These are phyloP conservation scores for Kwoniella heveanensis DNA, from an alignment of 768 basidiomycete genomes.

Conservation along the genomic window DNA sequence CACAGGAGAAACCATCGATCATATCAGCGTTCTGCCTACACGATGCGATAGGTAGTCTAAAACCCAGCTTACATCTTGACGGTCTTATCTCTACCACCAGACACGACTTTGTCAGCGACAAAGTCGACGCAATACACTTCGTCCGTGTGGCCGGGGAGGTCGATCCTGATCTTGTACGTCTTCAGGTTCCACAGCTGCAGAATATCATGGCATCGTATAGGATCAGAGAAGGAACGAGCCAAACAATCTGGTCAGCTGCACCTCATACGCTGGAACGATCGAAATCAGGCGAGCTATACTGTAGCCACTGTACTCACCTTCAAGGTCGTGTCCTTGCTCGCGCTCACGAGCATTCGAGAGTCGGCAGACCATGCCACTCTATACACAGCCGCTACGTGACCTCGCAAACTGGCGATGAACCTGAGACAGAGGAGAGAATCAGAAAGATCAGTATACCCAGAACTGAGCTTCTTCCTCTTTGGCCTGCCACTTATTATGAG, in stretches of 20 bases:
- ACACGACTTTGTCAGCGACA: slow-evolving; percentile 97
- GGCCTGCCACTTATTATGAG: too few relatives aligned
- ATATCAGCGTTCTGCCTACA: too few relatives aligned
- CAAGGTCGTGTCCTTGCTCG: slow-evolving; percentile 92
- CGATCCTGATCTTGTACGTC: slow-evolving; percentile 90
- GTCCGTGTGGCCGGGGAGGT: slow-evolving; percentile 93
- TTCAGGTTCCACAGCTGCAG: slow-evolving; percentile 90
- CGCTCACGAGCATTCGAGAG: slow-evolving; percentile 84
- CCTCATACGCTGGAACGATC: too few relatives aligned
- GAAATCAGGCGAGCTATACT: too few relatives aligned
- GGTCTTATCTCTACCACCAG: slow-evolving; percentile 87
- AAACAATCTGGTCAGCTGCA: slow-evolving; percentile 1
- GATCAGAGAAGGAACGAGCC: too few relatives aligned
- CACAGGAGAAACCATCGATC: too few relatives aligned
- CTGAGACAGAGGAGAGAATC: slow-evolving; percentile 58
- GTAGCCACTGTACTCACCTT: slow-evolving; percentile 68
- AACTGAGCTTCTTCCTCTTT: too few relatives aligned
- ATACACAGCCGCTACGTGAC: slow-evolving; percentile 93
- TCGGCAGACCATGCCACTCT: slow-evolving; percentile 94
- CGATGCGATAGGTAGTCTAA: too few relatives aligned
- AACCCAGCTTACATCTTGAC: slow-evolving; percentile 78
- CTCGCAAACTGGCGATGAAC: slow-evolving; percentile 85
- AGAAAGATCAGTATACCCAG: too few relatives aligned
- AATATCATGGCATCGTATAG: too few relatives aligned
- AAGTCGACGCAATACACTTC: slow-evolving; percentile 99